phyloP scores from a whole-genome alignment of 164 flowering plant species.

The Dillenia suffruticosa region DNA sequence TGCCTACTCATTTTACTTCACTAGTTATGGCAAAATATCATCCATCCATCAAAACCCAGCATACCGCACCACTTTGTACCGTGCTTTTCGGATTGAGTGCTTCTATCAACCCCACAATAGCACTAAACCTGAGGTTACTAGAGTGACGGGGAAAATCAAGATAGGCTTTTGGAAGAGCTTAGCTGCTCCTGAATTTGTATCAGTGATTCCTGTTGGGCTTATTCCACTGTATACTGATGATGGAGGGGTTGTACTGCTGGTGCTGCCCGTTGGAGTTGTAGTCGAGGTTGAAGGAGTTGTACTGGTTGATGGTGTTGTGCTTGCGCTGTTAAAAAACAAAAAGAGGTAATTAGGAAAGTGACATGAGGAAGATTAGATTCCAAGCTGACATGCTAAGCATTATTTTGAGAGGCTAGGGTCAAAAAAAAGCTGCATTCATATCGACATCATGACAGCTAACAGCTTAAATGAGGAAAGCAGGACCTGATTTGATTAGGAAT shows the following conservation, averaged over 20 bases:
- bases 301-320: slow-evolving; percentile 18
- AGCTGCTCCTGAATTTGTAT: slow-evolving; percentile 24
- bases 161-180: slow-evolving; percentile 5
- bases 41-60: slow-evolving; percentile 26
- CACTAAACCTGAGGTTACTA: slow-evolving; percentile 13
- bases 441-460: slow-evolving; percentile 24
- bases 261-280: slow-evolving; percentile 7
- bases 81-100: background rate
- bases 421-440: background rate
- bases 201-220: slow-evolving; percentile 30
- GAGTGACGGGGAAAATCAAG: slow-evolving; percentile 4
- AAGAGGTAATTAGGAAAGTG: background rate
- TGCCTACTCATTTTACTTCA: background rate
- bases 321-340: slow-evolving; percentile 20
- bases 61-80: background rate
- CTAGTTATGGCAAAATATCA: slow-evolving; percentile 23
- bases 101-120: slow-evolving; percentile 17
- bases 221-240: slow-evolving; percentile 17
- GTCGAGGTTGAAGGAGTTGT: background rate
- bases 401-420: no score
- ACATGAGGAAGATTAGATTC: no score
- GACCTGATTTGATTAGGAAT: background rate
- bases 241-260: slow-evolving; percentile 11
- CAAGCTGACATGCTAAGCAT: no score
- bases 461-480: slow-evolving; percentile 6